Conservation (phyloP, 1,284 basidiomycete species). For the Melampsora americana region DNA sequence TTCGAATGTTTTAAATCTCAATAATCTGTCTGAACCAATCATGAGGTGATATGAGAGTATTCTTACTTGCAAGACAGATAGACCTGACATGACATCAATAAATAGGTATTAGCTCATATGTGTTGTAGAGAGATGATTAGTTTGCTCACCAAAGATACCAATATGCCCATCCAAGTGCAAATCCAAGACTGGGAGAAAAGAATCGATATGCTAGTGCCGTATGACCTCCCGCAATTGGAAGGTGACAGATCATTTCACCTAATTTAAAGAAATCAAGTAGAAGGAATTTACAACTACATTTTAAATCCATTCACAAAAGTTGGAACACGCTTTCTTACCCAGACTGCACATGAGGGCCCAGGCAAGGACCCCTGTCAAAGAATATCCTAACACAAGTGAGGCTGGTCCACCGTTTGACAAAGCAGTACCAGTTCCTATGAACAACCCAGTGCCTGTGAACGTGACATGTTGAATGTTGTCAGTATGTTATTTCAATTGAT, state of each 20-base stretch:
- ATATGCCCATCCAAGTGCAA: conserved; percentile 45
- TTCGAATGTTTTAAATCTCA: not conserved
- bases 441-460: conserved; percentile 41
- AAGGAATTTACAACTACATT: not conserved
- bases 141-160: conserved; percentile 43
- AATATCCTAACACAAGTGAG: conserved; percentile 24
- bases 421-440: conserved; percentile 42
- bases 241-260: conserved; percentile 44
- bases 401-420: conserved; percentile 40
- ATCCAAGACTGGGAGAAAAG: conserved; percentile 45
- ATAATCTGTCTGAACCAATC: not conserved
- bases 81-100: conserved; percentile 5
- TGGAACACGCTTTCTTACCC: conserved; percentile 1
- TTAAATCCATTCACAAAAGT: not conserved
- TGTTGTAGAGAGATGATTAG: not conserved
- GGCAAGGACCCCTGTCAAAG: conserved; percentile 26
- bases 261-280: not conserved
- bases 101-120: not conserved
- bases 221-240: conserved; percentile 44
- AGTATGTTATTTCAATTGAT: not conserved
- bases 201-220: conserved; percentile 43
- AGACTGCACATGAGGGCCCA: conserved; percentile 43
- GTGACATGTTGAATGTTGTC: not conserved
- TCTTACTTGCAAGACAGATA: conserved; percentile 32
- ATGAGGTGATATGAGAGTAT: not conserved